Evolutionary conservation across 192 early-diverging fungal species (phyloP).

Genomic region (Geranomyces michiganensis): DNA sequence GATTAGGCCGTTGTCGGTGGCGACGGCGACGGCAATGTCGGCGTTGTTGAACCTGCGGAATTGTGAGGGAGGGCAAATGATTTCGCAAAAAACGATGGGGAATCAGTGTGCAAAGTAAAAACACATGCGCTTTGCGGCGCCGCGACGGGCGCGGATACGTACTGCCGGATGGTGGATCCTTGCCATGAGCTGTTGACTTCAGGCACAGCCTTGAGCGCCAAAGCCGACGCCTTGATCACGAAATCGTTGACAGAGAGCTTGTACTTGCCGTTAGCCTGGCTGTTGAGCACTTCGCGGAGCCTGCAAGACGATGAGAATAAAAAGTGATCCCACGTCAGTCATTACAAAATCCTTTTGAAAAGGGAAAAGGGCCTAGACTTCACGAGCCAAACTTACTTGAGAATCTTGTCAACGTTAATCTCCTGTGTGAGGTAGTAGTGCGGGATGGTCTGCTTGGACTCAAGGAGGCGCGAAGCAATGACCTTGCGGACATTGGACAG

Average conservation of each 20-base stretch:
- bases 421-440: constrained; percentile 76
- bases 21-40: constrained; percentile 95
- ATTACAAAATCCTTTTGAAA: background rate
- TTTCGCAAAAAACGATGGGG: background rate
- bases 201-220: constrained; percentile 88
- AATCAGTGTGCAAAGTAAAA: too few species aligned
- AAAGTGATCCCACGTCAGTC: background rate
- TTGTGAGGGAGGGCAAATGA: background rate
- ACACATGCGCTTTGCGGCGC: constrained; percentile 14
- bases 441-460: constrained; percentile 59
- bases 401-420: constrained; percentile 82
- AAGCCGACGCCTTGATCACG: constrained; percentile 91
- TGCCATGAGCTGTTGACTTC: constrained; percentile 92
- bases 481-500: constrained; percentile 54
- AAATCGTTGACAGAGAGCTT: constrained; percentile 99
- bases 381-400: constrained; percentile 48
- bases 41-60: constrained; percentile 74
- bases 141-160: constrained; percentile 26
- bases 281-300: constrained; percentile 89
- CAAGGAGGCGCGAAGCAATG: constrained; percentile 56
- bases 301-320: constrained; percentile 7
- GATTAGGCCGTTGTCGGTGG: constrained; percentile 87
- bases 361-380: constrained; percentile 7
- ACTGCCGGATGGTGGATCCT: constrained; percentile 89
- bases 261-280: constrained; percentile 80